Conservation (phyloP, 176 grass and related monocot species). For the Raddia distichophylla region DNA sequence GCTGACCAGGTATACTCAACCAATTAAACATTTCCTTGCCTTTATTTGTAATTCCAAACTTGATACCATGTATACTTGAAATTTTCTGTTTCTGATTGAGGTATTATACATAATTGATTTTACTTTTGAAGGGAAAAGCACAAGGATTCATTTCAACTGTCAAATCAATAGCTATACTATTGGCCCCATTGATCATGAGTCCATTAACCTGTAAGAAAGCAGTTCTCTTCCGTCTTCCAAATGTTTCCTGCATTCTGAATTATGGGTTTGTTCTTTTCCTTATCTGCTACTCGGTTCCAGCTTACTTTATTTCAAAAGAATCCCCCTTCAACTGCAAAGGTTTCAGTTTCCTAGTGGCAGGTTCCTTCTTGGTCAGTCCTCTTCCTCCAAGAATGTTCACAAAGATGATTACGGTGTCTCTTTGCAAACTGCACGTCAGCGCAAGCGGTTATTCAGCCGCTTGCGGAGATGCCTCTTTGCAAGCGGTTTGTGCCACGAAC, state of each 20-base stretch:
- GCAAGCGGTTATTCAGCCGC: no score
- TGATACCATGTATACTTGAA: not conserved
- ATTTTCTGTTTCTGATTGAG: not conserved
- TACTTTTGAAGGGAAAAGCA: constrained; percentile 67
- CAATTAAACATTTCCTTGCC: not conserved
- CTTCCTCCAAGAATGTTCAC: not conserved
- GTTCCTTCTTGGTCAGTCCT: constrained; percentile 65
- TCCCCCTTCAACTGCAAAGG: constrained; percentile 73
- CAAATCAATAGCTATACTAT: constrained; percentile 57
- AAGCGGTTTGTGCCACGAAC: no score
- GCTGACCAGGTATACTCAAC: constrained; percentile 58
- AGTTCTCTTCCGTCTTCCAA: not conserved
- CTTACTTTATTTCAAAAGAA: constrained; percentile 77
- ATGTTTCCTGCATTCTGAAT: not conserved
- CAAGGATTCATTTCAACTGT: constrained; percentile 69
- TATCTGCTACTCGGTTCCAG: constrained; percentile 41
- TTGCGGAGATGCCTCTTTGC: no score
- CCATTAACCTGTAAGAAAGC: constrained; percentile 77
- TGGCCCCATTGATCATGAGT: constrained; percentile 82
- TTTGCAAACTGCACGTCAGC: no score
- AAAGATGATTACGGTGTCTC: not conserved
- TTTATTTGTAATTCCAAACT: constrained; percentile 2
- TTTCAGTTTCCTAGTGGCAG: constrained; percentile 75
- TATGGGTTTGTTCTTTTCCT: not conserved
- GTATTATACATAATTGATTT: not conserved